Evolutionary conservation across 345 rosid genomes (phyloP).

Genomic region (Populus tremula): DNA sequence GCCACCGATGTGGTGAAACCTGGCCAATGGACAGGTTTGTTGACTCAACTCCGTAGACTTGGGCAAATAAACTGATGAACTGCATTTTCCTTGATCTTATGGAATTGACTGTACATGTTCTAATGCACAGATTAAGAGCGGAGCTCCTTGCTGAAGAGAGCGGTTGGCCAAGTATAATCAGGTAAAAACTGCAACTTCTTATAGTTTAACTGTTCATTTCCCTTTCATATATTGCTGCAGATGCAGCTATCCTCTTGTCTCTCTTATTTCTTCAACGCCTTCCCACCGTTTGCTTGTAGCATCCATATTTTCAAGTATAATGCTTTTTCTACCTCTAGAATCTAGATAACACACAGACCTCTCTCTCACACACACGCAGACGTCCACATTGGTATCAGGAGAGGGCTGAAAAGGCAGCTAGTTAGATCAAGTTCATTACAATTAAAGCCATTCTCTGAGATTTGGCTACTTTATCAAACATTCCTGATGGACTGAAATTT

Average conservation of each 20-base stretch:
- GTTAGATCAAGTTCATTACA: neutral
- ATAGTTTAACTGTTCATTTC: neutral
- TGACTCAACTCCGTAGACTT: slow-evolving; percentile 12
- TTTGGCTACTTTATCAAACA: neutral
- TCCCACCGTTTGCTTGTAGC: neutral
- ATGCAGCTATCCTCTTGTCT: neutral
- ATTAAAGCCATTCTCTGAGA: neutral
- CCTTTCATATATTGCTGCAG: neutral
- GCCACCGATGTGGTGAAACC: slow-evolving; percentile 98
- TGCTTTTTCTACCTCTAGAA: neutral
- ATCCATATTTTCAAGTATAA: neutral
- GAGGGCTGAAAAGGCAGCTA: neutral
- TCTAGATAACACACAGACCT: neutral
- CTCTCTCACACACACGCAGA: neutral
- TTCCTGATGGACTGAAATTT: neutral
- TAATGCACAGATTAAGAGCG: slow-evolving; percentile 81
- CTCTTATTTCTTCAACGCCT: neutral
- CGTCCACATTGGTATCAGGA: neutral
- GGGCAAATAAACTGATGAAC: neutral
- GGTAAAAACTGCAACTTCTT: slow-evolving; percentile 39
- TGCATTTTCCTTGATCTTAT: neutral
- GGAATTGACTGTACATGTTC: slow-evolving; percentile 13
- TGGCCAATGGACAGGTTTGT: slow-evolving; percentile 94
- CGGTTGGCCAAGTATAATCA: slow-evolving; percentile 95
- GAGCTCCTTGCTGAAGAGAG: slow-evolving; percentile 98